Base-by-base conservation (phyloP, 768 basidiomycete genomes). In the Trametes cubensis region DNA sequence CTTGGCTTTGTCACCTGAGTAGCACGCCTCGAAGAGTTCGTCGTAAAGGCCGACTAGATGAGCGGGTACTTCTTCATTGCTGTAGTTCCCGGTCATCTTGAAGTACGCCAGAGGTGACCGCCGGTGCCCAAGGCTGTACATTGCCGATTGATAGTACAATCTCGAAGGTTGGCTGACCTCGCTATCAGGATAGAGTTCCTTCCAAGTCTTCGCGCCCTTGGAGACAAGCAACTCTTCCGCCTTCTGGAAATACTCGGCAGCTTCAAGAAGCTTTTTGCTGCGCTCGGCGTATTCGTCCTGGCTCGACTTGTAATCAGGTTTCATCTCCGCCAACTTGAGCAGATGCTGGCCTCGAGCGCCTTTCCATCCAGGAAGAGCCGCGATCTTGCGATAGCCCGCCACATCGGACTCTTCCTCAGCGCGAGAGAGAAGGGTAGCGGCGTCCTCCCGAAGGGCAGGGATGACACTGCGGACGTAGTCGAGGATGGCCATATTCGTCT, bases 21-120 rank as follows among this genome's bases (percentile, higher is more conserved):
- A 82, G 65, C 81, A 83, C 3, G 85, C 86, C 64, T 85, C 83
- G 63, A 75, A 86, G 0, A 87, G 76, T 60, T 84, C 80, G 49
- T 85, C 80, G 66, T 86, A 87, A 2, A 69, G 61, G 18, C 70
- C 59, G 25, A 39, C 34, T 21, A 55, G 39, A 30, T 61, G 60
- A 6, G 26, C 21, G 2, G 54, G 47, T 11, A 61, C 40, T 5
- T 50, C 26, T 2, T 42, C 20, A 13, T 4, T 30, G 20, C 7
- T 6, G 41, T 15, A 30, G 3, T 14, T 21, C 4, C 47, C 54
- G 2, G n/a, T 23, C 46, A 55, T 28, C 47, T 30, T 55, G 40
- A 48, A 30, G 41, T 55, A 55, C 17, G 41, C 6, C 1, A 6
- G 34, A 34, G 34, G 34, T 11, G 10, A 34, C 6, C 34, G 34